Conservation (phyloP, 306 rosid species). For the Biancaea sappan region DNA sequence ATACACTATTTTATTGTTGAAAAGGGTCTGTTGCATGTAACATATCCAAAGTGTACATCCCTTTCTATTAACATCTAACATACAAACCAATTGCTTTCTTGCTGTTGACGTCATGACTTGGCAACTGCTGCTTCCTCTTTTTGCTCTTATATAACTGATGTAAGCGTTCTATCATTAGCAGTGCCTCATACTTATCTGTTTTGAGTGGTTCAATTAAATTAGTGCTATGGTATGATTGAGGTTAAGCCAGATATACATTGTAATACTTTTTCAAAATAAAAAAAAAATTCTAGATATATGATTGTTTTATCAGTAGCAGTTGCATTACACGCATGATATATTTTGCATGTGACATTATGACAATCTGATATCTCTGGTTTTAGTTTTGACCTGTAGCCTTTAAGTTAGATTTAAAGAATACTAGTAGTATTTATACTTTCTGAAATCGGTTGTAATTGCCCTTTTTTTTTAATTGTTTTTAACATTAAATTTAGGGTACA, state of each 20-base stretch:
- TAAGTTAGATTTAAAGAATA: constrained; percentile 24
- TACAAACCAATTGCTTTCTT: neutral
- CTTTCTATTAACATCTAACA: neutral
- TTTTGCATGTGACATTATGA: constrained; percentile 15
- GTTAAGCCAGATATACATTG: neutral
- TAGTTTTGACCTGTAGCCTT: neutral
- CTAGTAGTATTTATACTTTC: constrained; percentile 15
- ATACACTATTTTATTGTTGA: neutral
- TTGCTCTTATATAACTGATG: neutral
- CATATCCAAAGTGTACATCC: neutral
- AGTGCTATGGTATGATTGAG: neutral
- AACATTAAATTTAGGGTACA: neutral
- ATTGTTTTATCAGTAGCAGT: constrained; percentile 3
- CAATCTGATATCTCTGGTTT: constrained; percentile 11
- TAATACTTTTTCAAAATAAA: neutral
- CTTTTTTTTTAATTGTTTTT: constrained; percentile 15
- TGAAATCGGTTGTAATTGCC: constrained; percentile 16
- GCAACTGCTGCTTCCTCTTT: neutral
- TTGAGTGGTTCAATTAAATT: neutral
- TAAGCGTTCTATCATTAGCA: neutral
- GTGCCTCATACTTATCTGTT: neutral
- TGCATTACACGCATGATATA: constrained; percentile 13
- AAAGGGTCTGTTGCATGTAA: neutral
- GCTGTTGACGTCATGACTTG: neutral
- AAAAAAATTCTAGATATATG: neutral